phyloP scores from a whole-genome alignment of 78 protist genomes.

The Paratrimastix pyriformis region DNA sequence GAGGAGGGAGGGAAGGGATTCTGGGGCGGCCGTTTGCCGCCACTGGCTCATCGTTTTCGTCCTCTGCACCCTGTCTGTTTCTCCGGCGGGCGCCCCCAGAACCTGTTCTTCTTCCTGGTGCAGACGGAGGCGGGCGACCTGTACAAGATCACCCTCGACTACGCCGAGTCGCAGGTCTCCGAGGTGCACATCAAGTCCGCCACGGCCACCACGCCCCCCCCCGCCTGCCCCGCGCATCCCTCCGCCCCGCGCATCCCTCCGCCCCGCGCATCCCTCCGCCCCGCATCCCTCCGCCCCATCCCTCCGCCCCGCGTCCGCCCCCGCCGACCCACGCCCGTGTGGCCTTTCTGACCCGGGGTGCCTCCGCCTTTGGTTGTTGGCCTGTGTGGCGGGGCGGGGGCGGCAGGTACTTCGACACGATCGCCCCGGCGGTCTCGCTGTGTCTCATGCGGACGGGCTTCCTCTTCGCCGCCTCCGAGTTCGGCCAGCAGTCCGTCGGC shows the following conservation, averaged over 20 bases:
- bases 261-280: not conserved
- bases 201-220: not conserved
- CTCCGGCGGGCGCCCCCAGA: no score
- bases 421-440: conserved; percentile 17
- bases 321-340: no score
- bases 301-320: not conserved
- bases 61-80: no score
- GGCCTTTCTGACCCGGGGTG: not conserved
- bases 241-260: not conserved
- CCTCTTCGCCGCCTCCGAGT: conserved; percentile 86
- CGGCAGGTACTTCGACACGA: conserved; percentile 24
- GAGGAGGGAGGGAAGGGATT: no score
- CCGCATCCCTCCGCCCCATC: not conserved
- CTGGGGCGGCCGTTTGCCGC: no score
- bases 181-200: not conserved
- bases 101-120: conserved; percentile 73
- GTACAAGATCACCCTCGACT: conserved; percentile 61
- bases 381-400: not conserved
- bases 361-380: not conserved
- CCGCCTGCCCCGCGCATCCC: not conserved
- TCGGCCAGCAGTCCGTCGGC: conserved; percentile 66
- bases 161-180: conserved; percentile 45
- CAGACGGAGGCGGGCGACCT: conserved; percentile 91
- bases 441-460: conserved; percentile 52
- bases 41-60: no score